Base-by-base conservation (phyloP, 2,329 filamentous ascomycete species). In the Fusarium transvaalense region DNA sequence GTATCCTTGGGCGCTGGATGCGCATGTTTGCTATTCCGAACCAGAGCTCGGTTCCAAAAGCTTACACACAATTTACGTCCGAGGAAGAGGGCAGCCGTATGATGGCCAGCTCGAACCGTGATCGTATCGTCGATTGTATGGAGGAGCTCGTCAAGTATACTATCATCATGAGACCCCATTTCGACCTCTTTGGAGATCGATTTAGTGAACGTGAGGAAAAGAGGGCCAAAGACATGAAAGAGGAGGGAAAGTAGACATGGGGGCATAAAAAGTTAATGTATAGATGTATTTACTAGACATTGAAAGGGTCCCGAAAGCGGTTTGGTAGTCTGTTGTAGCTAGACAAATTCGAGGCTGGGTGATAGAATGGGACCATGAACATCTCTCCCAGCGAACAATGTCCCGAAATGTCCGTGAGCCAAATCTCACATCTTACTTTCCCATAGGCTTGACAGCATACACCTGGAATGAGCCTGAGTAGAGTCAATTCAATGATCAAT, bases 121-220 rank as follows among this genome's bases (percentile, higher is more conserved):
- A 59, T 23, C 41, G 54, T 1, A 23, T 60, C 9, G 41, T 59
- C 0, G 41, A 60, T 35, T 60, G 56, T 2, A 60, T 60, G 54
- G 56, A 59, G 6, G 56, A 60, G 29, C 13, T 60, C 2, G 54
- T 59, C 1, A 60, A 60, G n/a, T 60, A 60, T 10, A 60, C 41
- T 1, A 59, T 60, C 17, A 41, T 41, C 0, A 60, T 60, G 56
- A 59, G 41, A 0, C 54, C 56, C 2, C 56, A 50, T 21, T 60
- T 60, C 4, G 41, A 50, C 1, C 8, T 50, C 1, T 59, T 60
- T 21, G 53, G 53, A 2, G 43, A 56, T 56, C 53, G 53, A 0
- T 56, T 25, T 5, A 56, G 53, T 39, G 53, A 56, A 6, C 43
- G 53, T 6, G 53, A 56, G 13, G 53, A 56, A 27, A 35, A 21